phyloP scores from a whole-genome alignment of 2,329 filamentous ascomycete genomes.

The Sclerotinia trifoliorum region DNA sequence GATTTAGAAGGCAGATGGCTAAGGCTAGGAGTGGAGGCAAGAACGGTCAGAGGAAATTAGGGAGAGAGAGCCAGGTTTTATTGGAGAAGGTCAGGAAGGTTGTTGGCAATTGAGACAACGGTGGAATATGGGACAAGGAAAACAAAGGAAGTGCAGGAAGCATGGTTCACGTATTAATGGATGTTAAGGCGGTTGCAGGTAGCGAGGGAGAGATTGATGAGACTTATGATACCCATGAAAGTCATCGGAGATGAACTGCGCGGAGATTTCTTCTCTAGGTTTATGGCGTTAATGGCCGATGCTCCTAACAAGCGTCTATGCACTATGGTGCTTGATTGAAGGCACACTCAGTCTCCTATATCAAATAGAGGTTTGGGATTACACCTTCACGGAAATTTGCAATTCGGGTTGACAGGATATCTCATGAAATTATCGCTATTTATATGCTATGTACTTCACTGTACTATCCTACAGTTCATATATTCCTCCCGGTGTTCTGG shows the following conservation, averaged over 20 bases:
- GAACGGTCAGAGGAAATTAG: conserved; percentile 66
- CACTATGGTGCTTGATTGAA: background rate
- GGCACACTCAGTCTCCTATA: background rate
- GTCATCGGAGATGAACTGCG: conserved; percentile 3
- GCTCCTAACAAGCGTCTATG: conserved; percentile 14
- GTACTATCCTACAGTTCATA: background rate
- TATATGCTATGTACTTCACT: background rate
- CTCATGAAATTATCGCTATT: background rate
- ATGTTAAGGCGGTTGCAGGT: background rate
- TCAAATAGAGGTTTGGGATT: background rate
- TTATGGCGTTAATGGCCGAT: conserved; percentile 2
- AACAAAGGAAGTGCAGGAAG: background rate
- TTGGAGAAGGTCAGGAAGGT: conserved; percentile 60
- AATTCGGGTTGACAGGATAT: background rate
- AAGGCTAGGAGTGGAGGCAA: conserved; percentile 52
- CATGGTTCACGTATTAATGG: background rate
- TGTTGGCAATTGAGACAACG: conserved; percentile 34
- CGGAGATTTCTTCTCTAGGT: background rate
- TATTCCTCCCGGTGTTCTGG: background rate
- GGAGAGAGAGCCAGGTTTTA: conserved; percentile 65
- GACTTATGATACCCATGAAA: conserved; percentile 23
- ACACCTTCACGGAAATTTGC: background rate
- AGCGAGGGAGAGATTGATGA: background rate
- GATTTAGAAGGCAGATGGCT: conserved; percentile 48
- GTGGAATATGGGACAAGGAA: background rate